These are phyloP conservation scores for Russula emetica DNA, from an alignment of 768 basidiomycete genomes.

Conservation along the genomic window DNA sequence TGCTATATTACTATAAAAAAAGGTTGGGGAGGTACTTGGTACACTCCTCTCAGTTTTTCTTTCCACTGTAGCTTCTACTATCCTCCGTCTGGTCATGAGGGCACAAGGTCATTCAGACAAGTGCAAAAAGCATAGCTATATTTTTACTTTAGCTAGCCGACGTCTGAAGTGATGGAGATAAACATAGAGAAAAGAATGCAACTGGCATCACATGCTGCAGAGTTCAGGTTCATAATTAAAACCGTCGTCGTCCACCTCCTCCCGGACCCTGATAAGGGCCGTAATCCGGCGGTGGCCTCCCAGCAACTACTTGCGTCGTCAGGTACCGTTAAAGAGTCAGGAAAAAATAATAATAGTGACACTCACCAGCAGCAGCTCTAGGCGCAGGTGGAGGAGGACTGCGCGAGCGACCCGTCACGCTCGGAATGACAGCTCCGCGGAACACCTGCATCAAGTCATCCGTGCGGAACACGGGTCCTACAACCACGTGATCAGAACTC, in stretches of 20 bases:
- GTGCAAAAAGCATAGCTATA: constrained; percentile 9
- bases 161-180: neutral
- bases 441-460: constrained; percentile 89
- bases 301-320: constrained; percentile 43
- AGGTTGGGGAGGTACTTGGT: neutral
- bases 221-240: constrained; percentile 7
- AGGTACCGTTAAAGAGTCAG: neutral
- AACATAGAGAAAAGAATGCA: constrained; percentile 3
- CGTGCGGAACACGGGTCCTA: constrained; percentile 85
- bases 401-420: constrained; percentile 44
- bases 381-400: constrained; percentile 49
- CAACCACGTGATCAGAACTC: constrained; percentile 10
- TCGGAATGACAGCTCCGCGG: constrained; percentile 75
- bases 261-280: constrained; percentile 80
- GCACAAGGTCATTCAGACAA: neutral
- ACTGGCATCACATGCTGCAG: neutral
- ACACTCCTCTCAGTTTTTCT: neutral
- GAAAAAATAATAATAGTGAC: neutral
- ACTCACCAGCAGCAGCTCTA: constrained; percentile 48
- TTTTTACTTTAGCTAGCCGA: constrained; percentile 19
- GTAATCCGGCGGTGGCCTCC: constrained; percentile 81
- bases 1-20: neutral
- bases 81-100: neutral
- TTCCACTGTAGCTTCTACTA: neutral
- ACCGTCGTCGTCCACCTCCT: constrained; percentile 27